These are phyloP conservation scores for Gossypium ekmanianum DNA, from an alignment of 345 rosid species.

Conservation along the genomic window DNA sequence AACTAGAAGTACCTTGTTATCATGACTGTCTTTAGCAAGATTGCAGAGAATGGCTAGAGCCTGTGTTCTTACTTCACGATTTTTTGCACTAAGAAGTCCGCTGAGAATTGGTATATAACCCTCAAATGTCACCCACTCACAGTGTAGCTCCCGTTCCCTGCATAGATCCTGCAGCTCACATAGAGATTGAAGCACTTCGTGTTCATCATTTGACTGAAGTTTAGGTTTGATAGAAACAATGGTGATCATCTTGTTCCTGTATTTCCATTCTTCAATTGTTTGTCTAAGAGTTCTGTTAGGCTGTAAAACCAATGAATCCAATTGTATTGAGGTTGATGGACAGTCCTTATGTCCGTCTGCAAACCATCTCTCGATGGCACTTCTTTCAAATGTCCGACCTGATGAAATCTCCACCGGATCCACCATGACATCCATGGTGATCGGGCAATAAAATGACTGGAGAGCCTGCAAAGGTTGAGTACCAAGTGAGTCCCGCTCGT, in stretches of 20 bases:
- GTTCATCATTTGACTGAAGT: conserved; percentile 25
- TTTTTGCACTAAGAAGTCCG: conserved; percentile 21
- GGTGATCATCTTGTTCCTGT: conserved; percentile 26
- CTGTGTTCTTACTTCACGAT: conserved; percentile 24
- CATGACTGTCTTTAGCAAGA: conserved; percentile 23
- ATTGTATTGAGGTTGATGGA: conserved; percentile 15
- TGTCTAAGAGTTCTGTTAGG: conserved; percentile 27
- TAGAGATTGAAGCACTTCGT: conserved; percentile 22
- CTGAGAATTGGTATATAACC: conserved; percentile 20
- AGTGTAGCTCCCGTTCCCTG: conserved; percentile 15
- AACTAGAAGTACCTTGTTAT: conserved; percentile 24
- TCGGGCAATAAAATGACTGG: conserved; percentile 26
- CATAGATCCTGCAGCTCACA: conserved; percentile 23
- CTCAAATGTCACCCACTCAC: conserved; percentile 21
- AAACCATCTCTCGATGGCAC: conserved; percentile 27
- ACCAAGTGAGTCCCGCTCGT: conserved; percentile 14
- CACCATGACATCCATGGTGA: conserved; percentile 26
- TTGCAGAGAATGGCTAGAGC: conserved; percentile 24
- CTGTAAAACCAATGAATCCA: conserved; percentile 17
- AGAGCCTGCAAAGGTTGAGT: conserved; percentile 25
- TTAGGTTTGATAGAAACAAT: conserved; percentile 25
- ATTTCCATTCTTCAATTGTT: conserved; percentile 28
- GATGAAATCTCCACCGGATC: conserved; percentile 31
- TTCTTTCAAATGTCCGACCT: conserved; percentile 27
- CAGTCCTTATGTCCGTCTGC: conserved; percentile 24